Base-by-base conservation (phyloP, 1,284 basidiomycete genomes). In the Cutaneotrichosporon daszewskae region DNA sequence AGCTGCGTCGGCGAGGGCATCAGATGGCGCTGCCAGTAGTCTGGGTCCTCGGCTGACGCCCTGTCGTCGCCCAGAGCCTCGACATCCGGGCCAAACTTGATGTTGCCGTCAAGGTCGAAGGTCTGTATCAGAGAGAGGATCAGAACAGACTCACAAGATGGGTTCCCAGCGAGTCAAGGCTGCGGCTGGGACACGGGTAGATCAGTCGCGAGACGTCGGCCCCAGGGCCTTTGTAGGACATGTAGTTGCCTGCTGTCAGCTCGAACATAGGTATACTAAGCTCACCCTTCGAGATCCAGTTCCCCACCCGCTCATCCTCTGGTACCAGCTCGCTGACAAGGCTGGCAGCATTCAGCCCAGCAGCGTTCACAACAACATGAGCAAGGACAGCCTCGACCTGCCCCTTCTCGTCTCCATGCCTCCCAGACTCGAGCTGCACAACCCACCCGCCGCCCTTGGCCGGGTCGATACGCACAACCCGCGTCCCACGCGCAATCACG, bases 81-180 rank as follows among this genome's bases (percentile, higher is more conserved):
- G 8, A 92, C 77, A 61, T 97, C 91, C 3, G 94, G 95, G 0
- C 94, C 94, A 65, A 99, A 98, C 19, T 82, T 80, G 39, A 98
- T 77, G 55, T 87, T 85, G 1, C 88, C 87, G 41, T 85, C 78
- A 47, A 99, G 66, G 68, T 94, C 88, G 32, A 98, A 73, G 7
- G 90, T 95, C 63, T 68, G 38, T 3, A 4, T 55, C 49, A 50
- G 23, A 38, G 35, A 20, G 13, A 59, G 58, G 2, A 54, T 35
- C 38, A 17, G 18, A 14, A 17, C 24, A 19, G 11, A 52, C 64
- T 49, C 24, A 65, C 67, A 23, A 92, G 75, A 72, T 95, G 91
- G 10, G 89, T 92, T 3, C 91, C 91, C 10, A 95, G 75, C 3
- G 85, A 85, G 71, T 46, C 79, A 68, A 69, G 55, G 49, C 53